Percentiles rank a stretch among this genome's conserved stretches.
Evolutionary conservation across 2,329 filamentous ascomycete genomes (phyloP).

Genomic region (Nannizziopsis arthrosporioides): DNA sequence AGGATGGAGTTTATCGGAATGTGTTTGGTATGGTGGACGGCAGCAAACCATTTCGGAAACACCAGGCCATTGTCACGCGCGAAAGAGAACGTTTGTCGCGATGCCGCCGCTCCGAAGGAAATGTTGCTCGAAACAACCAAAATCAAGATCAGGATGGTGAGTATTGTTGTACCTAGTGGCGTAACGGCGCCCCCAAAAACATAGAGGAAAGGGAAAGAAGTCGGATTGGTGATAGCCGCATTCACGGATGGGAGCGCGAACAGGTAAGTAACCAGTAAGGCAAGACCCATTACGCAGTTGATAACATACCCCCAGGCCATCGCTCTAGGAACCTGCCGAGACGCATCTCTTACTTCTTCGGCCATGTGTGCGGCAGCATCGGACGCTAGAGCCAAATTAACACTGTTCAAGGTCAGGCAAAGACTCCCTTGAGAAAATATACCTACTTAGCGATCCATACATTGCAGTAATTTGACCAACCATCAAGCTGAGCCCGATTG

Average conservation of each 20-base stretch:
- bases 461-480: slow-evolving; percentile 34
- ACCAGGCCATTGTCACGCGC: slow-evolving; percentile 29
- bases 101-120: slow-evolving; percentile 36
- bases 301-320: slow-evolving; percentile 27
- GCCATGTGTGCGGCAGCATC: slow-evolving; percentile 22
- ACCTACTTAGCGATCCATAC: slow-evolving; percentile 27
- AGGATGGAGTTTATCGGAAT: slow-evolving; percentile 22
- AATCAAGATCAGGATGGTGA: slow-evolving; percentile 26
- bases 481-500: slow-evolving; percentile 27
- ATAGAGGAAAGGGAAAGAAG: slow-evolving; percentile 29
- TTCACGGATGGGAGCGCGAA: slow-evolving; percentile 29
- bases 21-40: slow-evolving; percentile 15
- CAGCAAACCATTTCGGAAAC: slow-evolving; percentile 24
- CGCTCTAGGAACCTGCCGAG: slow-evolving; percentile 26
- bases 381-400: slow-evolving; percentile 9
- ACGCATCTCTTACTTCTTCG: slow-evolving; percentile 31
- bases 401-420: not conserved
- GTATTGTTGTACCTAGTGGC: slow-evolving; percentile 24
- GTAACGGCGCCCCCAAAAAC: slow-evolving; percentile 40
- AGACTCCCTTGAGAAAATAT: not conserved
- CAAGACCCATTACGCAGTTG: slow-evolving; percentile 28
- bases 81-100: slow-evolving; percentile 15
- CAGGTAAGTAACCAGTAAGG: slow-evolving; percentile 26
- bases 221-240: slow-evolving; percentile 23
- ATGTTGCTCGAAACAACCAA: slow-evolving; percentile 23